phyloP scores from a whole-genome alignment of 306 rosid species.

The Citrullus amarus region DNA sequence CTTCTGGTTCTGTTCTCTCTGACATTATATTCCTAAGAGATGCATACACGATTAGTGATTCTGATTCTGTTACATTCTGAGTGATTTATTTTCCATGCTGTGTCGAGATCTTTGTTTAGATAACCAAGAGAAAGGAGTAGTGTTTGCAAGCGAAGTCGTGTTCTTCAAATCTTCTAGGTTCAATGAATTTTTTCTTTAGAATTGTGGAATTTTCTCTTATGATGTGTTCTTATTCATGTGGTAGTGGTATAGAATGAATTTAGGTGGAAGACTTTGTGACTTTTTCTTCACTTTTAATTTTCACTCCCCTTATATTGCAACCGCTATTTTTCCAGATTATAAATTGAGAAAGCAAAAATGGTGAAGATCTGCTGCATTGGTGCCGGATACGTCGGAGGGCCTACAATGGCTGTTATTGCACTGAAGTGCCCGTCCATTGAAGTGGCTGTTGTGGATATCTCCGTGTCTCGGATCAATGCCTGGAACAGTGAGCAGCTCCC shows the following conservation, averaged over 20 bases:
- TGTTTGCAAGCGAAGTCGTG: not conserved
- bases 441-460: slow-evolving; percentile 89
- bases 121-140: not conserved
- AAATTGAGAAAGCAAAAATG: slow-evolving; percentile 38
- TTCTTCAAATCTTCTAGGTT: slow-evolving; percentile 6
- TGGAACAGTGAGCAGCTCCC: slow-evolving; percentile 97
- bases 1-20: not conserved
- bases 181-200: not conserved
- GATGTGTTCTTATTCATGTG: not conserved
- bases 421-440: slow-evolving; percentile 75
- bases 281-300: not conserved
- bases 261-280: not conserved
- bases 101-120: not conserved
- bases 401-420: slow-evolving; percentile 98
- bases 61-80: not conserved
- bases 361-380: slow-evolving; percentile 99
- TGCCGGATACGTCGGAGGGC: slow-evolving; percentile 99
- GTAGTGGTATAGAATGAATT: not conserved
- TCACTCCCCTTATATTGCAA: slow-evolving; percentile 14
- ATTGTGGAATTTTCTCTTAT: not conserved
- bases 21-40: not conserved
- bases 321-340: slow-evolving; percentile 26
- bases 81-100: not conserved
- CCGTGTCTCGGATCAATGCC: slow-evolving; percentile 63
- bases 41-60: not conserved